Evolutionary conservation across 2,329 filamentous ascomycete species (phyloP), one percentile per base, ranked within the genome.

Genomic region (Cytospora piceicola): DNA sequence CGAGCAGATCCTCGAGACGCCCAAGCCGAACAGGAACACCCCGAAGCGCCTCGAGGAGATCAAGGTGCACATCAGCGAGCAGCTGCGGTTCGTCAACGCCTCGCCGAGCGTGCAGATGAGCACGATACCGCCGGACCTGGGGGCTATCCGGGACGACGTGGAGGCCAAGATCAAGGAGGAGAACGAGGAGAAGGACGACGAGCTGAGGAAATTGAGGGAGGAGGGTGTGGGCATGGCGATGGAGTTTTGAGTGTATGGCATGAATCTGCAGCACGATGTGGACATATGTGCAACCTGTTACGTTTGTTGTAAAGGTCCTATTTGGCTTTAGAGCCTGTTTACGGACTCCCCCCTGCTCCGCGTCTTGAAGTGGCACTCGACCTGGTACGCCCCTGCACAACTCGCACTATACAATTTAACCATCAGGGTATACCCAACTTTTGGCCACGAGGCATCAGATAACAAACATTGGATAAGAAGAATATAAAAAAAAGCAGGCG

Each of bases 21-120:
- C 85, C 56, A 81, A 85, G 61, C 88, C 89, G 73, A 97, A 97
- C 75, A 87, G 90, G 72, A 96, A 97, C 73, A 85, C 91, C 7
- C 83, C 86, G 58, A 90, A 93, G 72, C 90, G 92, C 67, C 81
- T 97, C 22, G 83, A 89, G 57, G 88, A 90, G 39, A 89, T 97
- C 53, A 84, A 96, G 4, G 84, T 90, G 74, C 88, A 92, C 66
- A 89, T 97, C 53, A 87, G 88, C 53, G 92, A 96, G 76, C 94
- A 98, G 77, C 78, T 99, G 69, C 85, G 92, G 30, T 97, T 96
- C 74, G 88, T 98, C 61, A 84, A 91, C 73, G 86, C 88, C 46
- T 92, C 93, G 9, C 95, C 95, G 0, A 96, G 93, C 72, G 92
- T 96, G 32, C 93, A 96, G 76, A 90, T 93, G 78, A 87, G 88